A percentile compares a stretch with the other conserved stretches of the same genome.
These are phyloP conservation scores for Millerago galiae DNA, from an alignment of 805 yeast species.

Conservation along the genomic window DNA sequence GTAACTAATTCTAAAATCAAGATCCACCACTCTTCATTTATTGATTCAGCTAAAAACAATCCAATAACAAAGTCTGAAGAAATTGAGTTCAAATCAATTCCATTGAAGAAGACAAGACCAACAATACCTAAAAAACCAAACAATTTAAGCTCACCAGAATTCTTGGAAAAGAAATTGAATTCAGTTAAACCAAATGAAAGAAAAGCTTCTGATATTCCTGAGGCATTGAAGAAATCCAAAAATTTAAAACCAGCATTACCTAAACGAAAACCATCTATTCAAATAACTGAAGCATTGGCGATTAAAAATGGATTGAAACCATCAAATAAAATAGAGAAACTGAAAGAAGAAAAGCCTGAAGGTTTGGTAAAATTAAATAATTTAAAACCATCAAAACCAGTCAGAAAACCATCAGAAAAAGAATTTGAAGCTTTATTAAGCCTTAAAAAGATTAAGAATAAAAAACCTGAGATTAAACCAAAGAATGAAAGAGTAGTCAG, in stretches of 20 bases:
- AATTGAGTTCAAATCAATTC: slow-evolving; percentile 7
- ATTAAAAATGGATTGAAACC: slow-evolving; percentile 9
- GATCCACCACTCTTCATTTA: too few species aligned
- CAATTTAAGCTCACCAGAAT: slow-evolving; percentile 3
- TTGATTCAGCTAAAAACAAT: too few species aligned
- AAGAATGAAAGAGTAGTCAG: slow-evolving; percentile 19
- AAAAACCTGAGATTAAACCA: slow-evolving; percentile 9
- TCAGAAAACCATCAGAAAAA: slow-evolving; percentile 16
- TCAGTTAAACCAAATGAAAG: slow-evolving; percentile 1
- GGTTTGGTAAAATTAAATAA: slow-evolving; percentile 7
- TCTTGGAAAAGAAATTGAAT: slow-evolving; percentile 1
- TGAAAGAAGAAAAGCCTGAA: slow-evolving; percentile 6
- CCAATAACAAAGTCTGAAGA: background rate
- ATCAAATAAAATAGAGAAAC: slow-evolving; percentile 1
- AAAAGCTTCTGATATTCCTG: slow-evolving; percentile 9
- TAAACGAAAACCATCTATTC: slow-evolving; percentile 12
- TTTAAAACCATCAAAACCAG: slow-evolving; percentile 19
- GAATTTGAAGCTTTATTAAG: slow-evolving; percentile 19
- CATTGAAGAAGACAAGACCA: slow-evolving; percentile 20
- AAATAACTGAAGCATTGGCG: slow-evolving; percentile 19
- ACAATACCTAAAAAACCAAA: slow-evolving; percentile 6
- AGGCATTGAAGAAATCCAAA: slow-evolving; percentile 7
- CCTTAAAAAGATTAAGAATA: slow-evolving; percentile 14
- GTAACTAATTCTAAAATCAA: slow-evolving; percentile 4
- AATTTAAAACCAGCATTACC: slow-evolving; percentile 20